These are phyloP conservation scores for Hortiboletus campestris DNA, from an alignment of 768 basidiomycete species.

Conservation along the genomic window DNA sequence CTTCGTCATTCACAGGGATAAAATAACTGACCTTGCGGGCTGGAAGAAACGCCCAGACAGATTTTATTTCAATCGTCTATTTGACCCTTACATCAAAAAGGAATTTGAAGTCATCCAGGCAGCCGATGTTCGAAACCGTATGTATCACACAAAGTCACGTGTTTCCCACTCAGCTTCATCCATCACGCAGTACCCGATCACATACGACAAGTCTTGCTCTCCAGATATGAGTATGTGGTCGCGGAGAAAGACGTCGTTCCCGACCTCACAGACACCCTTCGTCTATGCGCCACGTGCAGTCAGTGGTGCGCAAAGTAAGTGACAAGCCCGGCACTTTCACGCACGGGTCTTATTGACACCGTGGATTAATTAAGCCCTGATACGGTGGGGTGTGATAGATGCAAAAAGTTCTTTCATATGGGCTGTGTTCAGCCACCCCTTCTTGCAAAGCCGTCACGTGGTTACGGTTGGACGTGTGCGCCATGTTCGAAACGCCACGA, in stretches of 20 bases:
- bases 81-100: constrained; percentile 97
- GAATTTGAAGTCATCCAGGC: constrained; percentile 95
- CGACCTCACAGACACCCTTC: constrained; percentile 82
- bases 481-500: constrained; percentile 88
- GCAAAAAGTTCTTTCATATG: constrained; percentile 96
- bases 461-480: constrained; percentile 97
- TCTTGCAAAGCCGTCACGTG: constrained; percentile 86
- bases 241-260: constrained; percentile 92
- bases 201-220: constrained; percentile 72
- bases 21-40: constrained; percentile 86
- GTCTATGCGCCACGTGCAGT: constrained; percentile 81
- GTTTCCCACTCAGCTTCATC: constrained; percentile 13
- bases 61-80: constrained; percentile 94
- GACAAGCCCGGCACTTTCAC: constrained; percentile 8
- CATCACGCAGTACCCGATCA: constrained; percentile 67
- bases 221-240: constrained; percentile 92
- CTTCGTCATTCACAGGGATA: constrained; percentile 92
- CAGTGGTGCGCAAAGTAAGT: constrained; percentile 88
- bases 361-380: constrained; percentile 55
- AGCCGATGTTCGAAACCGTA: constrained; percentile 84
- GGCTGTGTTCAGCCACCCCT: constrained; percentile 90
- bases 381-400: constrained; percentile 86
- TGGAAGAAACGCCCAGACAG: constrained; percentile 95
- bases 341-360: constrained; percentile 23
- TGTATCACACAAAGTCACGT: constrained; percentile 34